phyloP scores from a whole-genome alignment of 2,329 filamentous ascomycete genomes.

The Didymella pomorum region DNA sequence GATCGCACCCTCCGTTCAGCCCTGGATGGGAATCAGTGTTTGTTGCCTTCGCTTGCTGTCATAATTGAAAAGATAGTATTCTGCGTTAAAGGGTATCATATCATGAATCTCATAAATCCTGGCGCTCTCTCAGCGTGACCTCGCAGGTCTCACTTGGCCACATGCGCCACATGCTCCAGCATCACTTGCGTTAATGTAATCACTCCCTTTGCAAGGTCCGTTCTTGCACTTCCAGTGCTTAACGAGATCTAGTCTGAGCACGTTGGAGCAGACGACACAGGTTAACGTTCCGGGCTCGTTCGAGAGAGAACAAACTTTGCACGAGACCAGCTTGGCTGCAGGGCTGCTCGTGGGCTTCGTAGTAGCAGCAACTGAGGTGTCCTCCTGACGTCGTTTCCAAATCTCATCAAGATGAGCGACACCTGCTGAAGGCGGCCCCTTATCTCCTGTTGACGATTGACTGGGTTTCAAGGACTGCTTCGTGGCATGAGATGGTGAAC shows the following conservation, averaged over 20 bases:
- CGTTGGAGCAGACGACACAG: constrained; percentile 75
- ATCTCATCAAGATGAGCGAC: constrained; percentile 30
- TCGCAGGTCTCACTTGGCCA: constrained; percentile 48
- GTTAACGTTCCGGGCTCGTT: constrained; percentile 65
- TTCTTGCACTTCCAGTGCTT: constrained; percentile 71
- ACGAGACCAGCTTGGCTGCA: constrained; percentile 41
- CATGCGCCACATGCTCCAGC: constrained; percentile 75
- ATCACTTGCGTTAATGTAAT: constrained; percentile 74
- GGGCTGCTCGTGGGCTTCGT: constrained; percentile 6
- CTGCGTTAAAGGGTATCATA: background rate
- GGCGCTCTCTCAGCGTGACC: background rate
- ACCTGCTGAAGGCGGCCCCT: constrained; percentile 5
- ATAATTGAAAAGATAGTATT: no score
- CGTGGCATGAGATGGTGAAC: background rate
- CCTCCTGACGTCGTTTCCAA: constrained; percentile 27
- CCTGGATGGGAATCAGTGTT: background rate
- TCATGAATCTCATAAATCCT: background rate
- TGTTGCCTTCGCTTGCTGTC: background rate
- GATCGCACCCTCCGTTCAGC: background rate
- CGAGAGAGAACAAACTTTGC: constrained; percentile 72
- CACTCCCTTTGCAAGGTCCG: constrained; percentile 61
- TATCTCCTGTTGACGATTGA: background rate
- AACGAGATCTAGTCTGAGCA: constrained; percentile 65
- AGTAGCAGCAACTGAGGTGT: background rate
- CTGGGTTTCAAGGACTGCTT: background rate